Conservation (phyloP, 371 early-diverging fungal species). For the Gilbertella persicaria region DNA sequence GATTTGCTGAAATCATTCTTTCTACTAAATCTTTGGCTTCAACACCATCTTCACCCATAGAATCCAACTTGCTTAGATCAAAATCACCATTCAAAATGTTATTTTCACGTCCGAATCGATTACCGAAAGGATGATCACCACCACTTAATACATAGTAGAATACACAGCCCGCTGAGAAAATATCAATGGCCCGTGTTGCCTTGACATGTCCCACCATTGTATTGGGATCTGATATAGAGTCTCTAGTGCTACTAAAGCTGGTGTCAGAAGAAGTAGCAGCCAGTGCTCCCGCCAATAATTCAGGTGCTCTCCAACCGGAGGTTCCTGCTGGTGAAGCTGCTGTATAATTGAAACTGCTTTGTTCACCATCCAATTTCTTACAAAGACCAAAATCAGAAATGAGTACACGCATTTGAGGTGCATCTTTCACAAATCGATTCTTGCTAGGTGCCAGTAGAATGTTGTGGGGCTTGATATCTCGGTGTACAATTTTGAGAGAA, state of each 20-base stretch:
- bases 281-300: conserved; percentile 58
- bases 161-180: conserved; percentile 95
- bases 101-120: conserved; percentile 82
- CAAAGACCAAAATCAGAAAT: conserved; percentile 98
- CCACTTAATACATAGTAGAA: conserved; percentile 88
- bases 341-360: conserved; percentile 93
- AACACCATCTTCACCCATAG: conserved; percentile 67
- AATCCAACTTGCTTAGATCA: conserved; percentile 70
- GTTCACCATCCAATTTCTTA: conserved; percentile 91
- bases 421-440: conserved; percentile 20
- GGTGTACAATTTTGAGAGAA: conserved; percentile 71
- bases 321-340: conserved; percentile 81
- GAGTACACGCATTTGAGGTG: conserved; percentile 64
- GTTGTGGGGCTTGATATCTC: conserved; percentile 84
- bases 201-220: conserved; percentile 42
- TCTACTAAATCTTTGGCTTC: conserved; percentile 90
- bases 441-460: conserved; percentile 78
- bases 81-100: conserved; percentile 81
- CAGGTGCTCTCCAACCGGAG: conserved; percentile 98
- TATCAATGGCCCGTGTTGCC: conserved; percentile 90
- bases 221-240: conserved; percentile 11
- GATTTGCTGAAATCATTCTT: conserved; percentile 84
- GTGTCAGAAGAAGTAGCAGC: conserved; percentile 32
- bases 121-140: conserved; percentile 96
- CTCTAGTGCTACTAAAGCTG: conserved; percentile 10